Conservation (phyloP, 2,329 filamentous ascomycete genomes). For the Colletotrichum sp. region DNA sequence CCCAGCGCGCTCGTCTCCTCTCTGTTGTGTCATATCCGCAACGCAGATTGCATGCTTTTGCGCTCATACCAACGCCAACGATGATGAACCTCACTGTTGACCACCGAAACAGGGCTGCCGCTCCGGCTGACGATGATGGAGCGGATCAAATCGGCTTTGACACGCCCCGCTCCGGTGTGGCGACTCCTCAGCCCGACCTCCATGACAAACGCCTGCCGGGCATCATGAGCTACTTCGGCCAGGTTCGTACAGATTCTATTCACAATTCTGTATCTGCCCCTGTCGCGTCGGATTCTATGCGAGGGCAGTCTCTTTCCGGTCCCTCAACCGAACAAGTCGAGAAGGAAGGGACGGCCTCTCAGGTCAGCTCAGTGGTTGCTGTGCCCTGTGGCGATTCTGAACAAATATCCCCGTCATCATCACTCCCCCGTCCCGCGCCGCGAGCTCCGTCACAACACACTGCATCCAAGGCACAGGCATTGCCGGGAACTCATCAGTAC, state of each 20-base stretch:
- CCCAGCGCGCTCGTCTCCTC: conserved; percentile 4
- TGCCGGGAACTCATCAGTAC: conserved; percentile 14
- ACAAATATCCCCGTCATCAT: conserved; percentile 13
- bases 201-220: conserved; percentile 94
- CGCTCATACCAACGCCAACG: conserved; percentile 18
- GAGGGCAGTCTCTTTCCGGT: conserved; percentile 8
- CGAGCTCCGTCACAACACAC: conserved; percentile 1
- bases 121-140: conserved; percentile 70
- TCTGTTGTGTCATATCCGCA: conserved; percentile 2
- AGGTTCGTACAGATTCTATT: conserved; percentile 90
- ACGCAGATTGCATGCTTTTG: conserved; percentile 11
- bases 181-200: conserved; percentile 91
- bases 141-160: conserved; percentile 82
- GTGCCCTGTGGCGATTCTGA: conserved; percentile 19
- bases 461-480: conserved; percentile 13
- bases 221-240: conserved; percentile 97
- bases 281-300: conserved; percentile 28
- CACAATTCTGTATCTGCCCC: conserved; percentile 34
- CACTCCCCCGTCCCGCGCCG: not conserved
- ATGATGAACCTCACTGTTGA: conserved; percentile 54
- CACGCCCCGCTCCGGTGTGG: conserved; percentile 87
- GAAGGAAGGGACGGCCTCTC: conserved; percentile 6
- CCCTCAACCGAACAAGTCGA: conserved; percentile 20
- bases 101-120: conserved; percentile 57
- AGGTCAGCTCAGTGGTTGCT: conserved; percentile 20